phyloP scores from a whole-genome alignment of 1,284 basidiomycete genomes.

The Clitocybe nebularis region DNA sequence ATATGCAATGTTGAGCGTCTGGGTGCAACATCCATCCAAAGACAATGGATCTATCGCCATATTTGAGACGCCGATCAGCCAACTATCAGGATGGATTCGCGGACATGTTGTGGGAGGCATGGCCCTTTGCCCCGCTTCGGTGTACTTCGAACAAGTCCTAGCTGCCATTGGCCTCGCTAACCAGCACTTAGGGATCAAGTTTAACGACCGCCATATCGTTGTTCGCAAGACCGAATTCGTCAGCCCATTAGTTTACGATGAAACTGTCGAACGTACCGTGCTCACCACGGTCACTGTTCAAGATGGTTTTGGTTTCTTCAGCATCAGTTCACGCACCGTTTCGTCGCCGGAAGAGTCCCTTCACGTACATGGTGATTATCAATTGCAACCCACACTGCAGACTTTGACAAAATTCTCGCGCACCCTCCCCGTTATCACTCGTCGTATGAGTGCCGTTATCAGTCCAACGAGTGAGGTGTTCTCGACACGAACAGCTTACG shows the following conservation, averaged over 20 bases:
- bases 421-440: conserved; percentile 30
- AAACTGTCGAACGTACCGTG: conserved; percentile 29
- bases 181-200: conserved; percentile 25
- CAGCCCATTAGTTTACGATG: conserved; percentile 50
- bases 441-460: conserved; percentile 30
- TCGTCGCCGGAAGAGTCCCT: conserved; percentile 29
- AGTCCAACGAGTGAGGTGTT: conserved; percentile 38
- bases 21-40: conserved; percentile 39
- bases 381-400: conserved; percentile 27
- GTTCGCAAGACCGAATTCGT: conserved; percentile 45
- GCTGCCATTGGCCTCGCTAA: conserved; percentile 37
- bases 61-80: conserved; percentile 50
- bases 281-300: conserved; percentile 37
- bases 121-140: conserved; percentile 64
- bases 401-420: conserved; percentile 37
- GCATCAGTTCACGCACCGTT: conserved; percentile 35
- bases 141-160: conserved; percentile 57
- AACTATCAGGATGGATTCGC: conserved; percentile 42
- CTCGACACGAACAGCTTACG: conserved; percentile 54
- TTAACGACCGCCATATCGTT: conserved; percentile 31
- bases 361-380: conserved; percentile 49
- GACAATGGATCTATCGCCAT: conserved; percentile 39
- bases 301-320: conserved; percentile 40
- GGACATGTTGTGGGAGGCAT: conserved; percentile 58
- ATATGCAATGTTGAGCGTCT: conserved; percentile 39